Evolutionary conservation across 371 early-diverging fungal genomes (phyloP), one percentile per base, ranked within the genome.

Genomic region (Mycotypha africana): DNA sequence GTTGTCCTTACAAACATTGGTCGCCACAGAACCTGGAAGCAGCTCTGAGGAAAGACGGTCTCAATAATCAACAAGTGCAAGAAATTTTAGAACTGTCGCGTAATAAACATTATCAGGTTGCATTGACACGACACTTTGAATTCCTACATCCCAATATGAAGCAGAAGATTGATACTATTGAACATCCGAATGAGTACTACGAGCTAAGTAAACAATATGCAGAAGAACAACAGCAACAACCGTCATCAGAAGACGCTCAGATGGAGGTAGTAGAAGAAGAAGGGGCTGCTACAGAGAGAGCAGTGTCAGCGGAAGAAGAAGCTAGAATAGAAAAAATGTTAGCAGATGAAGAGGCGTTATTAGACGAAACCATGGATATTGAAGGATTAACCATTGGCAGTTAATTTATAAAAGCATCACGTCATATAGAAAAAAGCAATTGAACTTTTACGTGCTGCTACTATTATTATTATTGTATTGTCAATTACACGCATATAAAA

Each of bases 1-100:
- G 98, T 3, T 98, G 98, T 60, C 98, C 98, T n/a, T 98, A 93
- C 76, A 76, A 86, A 28, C 89, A 94, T 51, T 86, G 85, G 31
- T 72, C 84, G 3, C 38, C 67, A 0, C 76, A 82, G 2, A 79
- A 76, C 23, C 61, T 96, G 23, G 68, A 76, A 23, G 60, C 72
- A 2, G 70, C 76, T 10, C 51, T 92, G 14, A 53, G 57, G 23
- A 48, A 59, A 33, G 68, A 76, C 23, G 54, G 70, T 4, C 60
- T 84, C 19, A 62, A 62, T 17, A 76, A 82, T 4, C 48, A 65
- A 7, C 77, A 80, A 6, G 62, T 81, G 7, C 58, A 66, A 16
- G 90, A 91, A 51, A 78, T 98, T 11, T 48, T 79, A 42, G 58
- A 68, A 0, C 65, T 92, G 31, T 88, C 88, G 0, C 60, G 70